Base-by-base conservation (phyloP, 805 yeast species). In the Yamadazyma akitaensis region DNA sequence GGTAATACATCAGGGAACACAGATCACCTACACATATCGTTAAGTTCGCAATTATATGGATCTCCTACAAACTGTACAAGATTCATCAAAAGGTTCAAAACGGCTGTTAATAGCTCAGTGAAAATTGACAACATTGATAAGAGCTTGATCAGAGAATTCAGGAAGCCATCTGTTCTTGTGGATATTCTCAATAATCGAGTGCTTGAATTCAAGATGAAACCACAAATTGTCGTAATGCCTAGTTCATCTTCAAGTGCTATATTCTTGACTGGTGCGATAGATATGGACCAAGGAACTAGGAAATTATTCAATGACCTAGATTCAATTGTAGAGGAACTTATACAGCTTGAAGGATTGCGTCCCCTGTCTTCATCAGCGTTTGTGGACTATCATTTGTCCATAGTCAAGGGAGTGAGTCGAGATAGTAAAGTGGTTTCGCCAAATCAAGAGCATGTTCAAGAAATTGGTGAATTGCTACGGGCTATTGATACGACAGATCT, bases 221-320 rank as follows among this genome's bases (percentile, higher is more conserved):
- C 49, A 4, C 33, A 36, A 3, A n/a, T 47, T 4, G 17, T 16
- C 9, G 16, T 50, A 1, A 19, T 42, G 6, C 25, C 40, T 11
- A 47, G 51, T 33, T 17, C 28, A 9, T 16, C 48, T 2, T 26
- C 46, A 2, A 17, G 25, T 5, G 14, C 36, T 33, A 7, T 47
- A 8, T 50, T 50, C 25, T 9, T 48, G 6, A 43, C 24, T 11
- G 33, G 37, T 13, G 21, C 8, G 5, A 35, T 51, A 3, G 25
- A 36, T 14, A 13, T 42, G 28, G 25, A 35, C 9, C 37, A 35
- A n/a, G 21, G 18, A 8, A 37, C 48, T 11, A 14, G 9, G 11
- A 9, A 25, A 19, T 40, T 51, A 9, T 44, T 50, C 31, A 16
- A 31, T 2, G 44, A 28, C 7, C 13, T 50, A 13, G 10, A n/a